Conservation (phyloP, 441 rosid species). For the Bocquillonia castaneifolia region DNA sequence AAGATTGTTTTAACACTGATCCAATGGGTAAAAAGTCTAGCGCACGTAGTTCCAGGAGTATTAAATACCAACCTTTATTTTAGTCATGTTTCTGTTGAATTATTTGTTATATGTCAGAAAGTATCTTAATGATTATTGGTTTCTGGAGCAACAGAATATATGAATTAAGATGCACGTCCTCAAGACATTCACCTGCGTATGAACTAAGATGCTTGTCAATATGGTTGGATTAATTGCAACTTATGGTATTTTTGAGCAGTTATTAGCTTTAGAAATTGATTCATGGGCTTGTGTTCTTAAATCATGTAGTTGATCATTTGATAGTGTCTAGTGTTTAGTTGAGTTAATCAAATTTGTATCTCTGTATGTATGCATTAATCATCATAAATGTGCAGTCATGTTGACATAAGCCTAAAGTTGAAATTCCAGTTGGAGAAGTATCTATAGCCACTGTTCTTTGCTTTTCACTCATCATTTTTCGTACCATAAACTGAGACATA, state of each 20-base stretch:
- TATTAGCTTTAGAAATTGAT: not conserved
- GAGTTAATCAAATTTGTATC: not conserved
- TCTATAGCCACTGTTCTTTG: not conserved
- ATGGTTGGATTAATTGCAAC: not conserved
- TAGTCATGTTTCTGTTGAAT: not conserved
- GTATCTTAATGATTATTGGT: not conserved
- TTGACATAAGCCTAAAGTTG: not conserved
- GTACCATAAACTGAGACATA: not conserved
- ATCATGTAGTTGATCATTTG: not conserved
- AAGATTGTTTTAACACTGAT: too few relatives aligned
- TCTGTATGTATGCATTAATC: not conserved
- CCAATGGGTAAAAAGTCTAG: too few relatives aligned
- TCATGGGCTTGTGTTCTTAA: not conserved
- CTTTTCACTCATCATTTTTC: not conserved
- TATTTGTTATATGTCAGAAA: not conserved
- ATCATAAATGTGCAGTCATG: not conserved
- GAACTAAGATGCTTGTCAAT: not conserved
- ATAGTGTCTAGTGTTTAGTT: not conserved
- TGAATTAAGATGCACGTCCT: not conserved
- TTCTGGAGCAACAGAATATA: not conserved
- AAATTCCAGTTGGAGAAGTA: not conserved
- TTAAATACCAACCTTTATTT: too few relatives aligned
- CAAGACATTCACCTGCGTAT: not conserved
- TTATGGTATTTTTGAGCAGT: not conserved
- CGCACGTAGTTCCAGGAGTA: too few relatives aligned